phyloP scores from a whole-genome alignment of 768 basidiomycete genomes.

The Suillus subalutaceus region DNA sequence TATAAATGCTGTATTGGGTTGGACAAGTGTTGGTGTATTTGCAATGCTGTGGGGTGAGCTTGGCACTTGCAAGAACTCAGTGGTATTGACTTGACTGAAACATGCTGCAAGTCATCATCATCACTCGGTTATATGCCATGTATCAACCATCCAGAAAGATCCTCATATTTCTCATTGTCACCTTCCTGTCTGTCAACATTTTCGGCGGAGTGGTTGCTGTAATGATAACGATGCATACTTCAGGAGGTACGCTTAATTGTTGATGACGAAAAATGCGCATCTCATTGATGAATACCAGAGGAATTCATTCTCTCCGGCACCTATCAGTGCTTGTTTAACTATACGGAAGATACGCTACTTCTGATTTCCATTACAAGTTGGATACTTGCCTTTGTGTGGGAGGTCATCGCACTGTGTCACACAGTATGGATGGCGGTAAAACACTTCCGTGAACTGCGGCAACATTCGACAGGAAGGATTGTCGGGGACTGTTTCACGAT shows the following conservation, averaged over 20 bases:
- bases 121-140: neutral
- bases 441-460: neutral
- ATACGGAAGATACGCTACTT: accelerated
- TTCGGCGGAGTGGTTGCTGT: neutral
- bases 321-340: neutral
- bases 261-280: neutral
- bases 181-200: neutral
- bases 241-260: neutral
- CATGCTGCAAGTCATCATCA: neutral
- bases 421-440: neutral
- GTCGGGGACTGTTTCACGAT: neutral
- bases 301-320: neutral
- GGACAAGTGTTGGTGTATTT: neutral
- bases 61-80: neutral
- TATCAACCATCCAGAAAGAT: neutral
- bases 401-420: neutral
- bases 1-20: too few relatives aligned
- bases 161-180: neutral
- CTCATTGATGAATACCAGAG: neutral
- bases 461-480: neutral
- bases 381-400: neutral
- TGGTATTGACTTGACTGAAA: neutral
- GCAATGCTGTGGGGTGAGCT: neutral
- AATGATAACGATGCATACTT: neutral
- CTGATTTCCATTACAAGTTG: neutral